Evolutionary conservation across 2,329 filamentous ascomycete genomes (phyloP).

Genomic region (Penicillium psychrosexuale): DNA sequence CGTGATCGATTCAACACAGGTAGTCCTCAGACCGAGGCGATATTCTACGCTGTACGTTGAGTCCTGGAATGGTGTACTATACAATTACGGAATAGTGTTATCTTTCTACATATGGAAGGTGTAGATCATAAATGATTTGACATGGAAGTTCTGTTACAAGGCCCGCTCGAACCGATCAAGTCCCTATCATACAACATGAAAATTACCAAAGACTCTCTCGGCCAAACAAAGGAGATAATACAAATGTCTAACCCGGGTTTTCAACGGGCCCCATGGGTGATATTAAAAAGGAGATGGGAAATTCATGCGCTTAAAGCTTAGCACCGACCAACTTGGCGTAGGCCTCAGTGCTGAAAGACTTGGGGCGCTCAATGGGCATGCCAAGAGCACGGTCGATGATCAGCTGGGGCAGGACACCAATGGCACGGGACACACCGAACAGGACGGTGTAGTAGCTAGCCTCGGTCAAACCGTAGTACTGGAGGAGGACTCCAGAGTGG

Average conservation of each 20-base stretch:
- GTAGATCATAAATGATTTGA: conserved; percentile 15
- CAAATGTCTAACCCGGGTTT: conserved; percentile 17
- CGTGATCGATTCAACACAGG: conserved; percentile 25
- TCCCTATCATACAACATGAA: conserved; percentile 42
- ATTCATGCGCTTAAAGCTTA: conserved; percentile 64
- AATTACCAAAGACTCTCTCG: conserved; percentile 33
- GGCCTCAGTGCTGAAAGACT: conserved; percentile 97
- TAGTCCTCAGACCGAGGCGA: conserved; percentile 21
- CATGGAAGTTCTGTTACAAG: conserved; percentile 37
- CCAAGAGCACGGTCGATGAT: conserved; percentile 99
- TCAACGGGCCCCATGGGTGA: conserved; percentile 8
- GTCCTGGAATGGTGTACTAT: not conserved
- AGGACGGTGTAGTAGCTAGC: conserved; percentile 99
- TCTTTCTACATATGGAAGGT: not conserved
- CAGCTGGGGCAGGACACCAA: conserved; percentile 97
- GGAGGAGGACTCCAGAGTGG: conserved; percentile 97
- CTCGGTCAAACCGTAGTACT: conserved; percentile 99
- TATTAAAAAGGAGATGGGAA: conserved; percentile 20
- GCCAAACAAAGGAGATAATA: conserved; percentile 27
- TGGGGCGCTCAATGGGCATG: conserved; percentile 96
- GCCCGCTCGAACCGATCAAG: conserved; percentile 37
- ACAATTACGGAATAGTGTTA: not conserved
- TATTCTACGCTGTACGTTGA: conserved; percentile 4
- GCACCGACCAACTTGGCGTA: conserved; percentile 90
- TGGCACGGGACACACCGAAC: conserved; percentile 96